Percentiles rank a stretch among this genome's conserved stretches.
Conservation (phyloP, 768 basidiomycete species). For the Auricularia sp. region DNA sequence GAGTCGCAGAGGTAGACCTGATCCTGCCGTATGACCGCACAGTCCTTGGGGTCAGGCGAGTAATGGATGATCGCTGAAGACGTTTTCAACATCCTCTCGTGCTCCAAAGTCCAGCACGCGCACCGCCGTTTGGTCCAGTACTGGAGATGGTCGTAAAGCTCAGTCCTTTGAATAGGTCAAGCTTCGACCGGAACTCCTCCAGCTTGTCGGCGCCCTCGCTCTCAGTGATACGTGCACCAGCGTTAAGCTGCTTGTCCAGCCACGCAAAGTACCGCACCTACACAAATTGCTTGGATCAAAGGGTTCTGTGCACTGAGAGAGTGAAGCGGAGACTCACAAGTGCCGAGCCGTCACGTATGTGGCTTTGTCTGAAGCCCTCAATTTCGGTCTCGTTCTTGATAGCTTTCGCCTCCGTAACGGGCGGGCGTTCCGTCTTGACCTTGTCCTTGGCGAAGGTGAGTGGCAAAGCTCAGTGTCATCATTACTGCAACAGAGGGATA, state of each 20-base stretch:
- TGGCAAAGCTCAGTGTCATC: too few relatives aligned
- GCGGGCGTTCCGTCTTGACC: conserved; percentile 54
- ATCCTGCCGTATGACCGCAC: conserved; percentile 64
- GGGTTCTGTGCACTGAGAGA: background rate
- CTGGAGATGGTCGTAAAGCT: conserved; percentile 92
- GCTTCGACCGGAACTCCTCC: conserved; percentile 70
- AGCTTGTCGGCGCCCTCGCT: conserved; percentile 71
- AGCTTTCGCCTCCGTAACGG: conserved; percentile 68
- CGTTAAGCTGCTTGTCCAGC: conserved; percentile 75
- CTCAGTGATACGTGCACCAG: conserved; percentile 57
- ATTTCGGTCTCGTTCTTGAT: conserved; percentile 76
- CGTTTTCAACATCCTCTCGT: background rate
- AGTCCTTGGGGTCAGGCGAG: conserved; percentile 61
- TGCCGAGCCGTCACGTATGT: conserved; percentile 85
- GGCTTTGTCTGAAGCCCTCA: conserved; percentile 80
- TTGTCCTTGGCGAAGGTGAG: conserved; percentile 32
- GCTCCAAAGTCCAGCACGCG: conserved; percentile 12
- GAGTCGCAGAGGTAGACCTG: conserved; percentile 82
- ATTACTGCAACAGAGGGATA: conserved; percentile 16
- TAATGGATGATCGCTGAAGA: conserved; percentile 86
- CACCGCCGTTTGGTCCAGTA: conserved; percentile 85
- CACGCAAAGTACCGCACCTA: conserved; percentile 80
- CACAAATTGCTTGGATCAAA: background rate
- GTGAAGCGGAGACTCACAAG: conserved; percentile 27
- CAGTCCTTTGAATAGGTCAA: conserved; percentile 71